Evolutionary conservation across 129 eudicot species (phyloP).

Genomic region (Smallanthus sonchifolius): DNA sequence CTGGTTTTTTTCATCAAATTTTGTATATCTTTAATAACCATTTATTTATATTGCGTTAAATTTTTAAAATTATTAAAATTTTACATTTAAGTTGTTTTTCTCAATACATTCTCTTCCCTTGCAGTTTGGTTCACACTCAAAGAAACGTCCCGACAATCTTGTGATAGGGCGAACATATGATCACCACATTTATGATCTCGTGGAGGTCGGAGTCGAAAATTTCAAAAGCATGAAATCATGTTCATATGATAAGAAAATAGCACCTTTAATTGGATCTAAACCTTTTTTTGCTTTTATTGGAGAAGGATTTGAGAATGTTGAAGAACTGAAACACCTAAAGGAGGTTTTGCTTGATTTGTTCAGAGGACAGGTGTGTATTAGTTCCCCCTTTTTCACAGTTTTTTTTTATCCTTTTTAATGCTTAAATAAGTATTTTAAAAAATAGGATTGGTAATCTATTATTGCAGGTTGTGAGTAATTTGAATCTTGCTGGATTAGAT

Average conservation of each 20-base stretch:
- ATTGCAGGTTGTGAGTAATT: constrained; percentile 60
- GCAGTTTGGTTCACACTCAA: constrained; percentile 93
- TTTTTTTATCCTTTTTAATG: background rate
- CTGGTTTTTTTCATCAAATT: background rate
- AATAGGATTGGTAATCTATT: background rate
- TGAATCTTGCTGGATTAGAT: constrained; percentile 92
- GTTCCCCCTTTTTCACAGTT: background rate
- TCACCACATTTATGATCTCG: constrained; percentile 91
- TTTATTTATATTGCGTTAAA: background rate
- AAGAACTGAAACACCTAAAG: constrained; percentile 81
- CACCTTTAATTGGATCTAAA: constrained; percentile 80
- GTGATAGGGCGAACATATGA: constrained; percentile 87
- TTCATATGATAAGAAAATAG: constrained; percentile 66
- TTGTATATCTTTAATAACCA: background rate
- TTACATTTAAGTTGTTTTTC: background rate
- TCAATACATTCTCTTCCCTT: background rate
- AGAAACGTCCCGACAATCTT: constrained; percentile 93
- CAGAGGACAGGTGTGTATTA: constrained; percentile 59
- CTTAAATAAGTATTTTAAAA: background rate
- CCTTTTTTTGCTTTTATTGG: constrained; percentile 91
- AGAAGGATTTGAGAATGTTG: constrained; percentile 81
- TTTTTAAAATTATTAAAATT: background rate
- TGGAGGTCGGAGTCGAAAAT: constrained; percentile 91
- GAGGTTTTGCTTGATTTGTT: constrained; percentile 89
- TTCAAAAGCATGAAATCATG: constrained; percentile 73